A percentile compares a stretch with the other conserved stretches of the same genome.
Evolutionary conservation across 2,329 filamentous ascomycete species (phyloP).

Genomic region (Alternaria viburni): DNA sequence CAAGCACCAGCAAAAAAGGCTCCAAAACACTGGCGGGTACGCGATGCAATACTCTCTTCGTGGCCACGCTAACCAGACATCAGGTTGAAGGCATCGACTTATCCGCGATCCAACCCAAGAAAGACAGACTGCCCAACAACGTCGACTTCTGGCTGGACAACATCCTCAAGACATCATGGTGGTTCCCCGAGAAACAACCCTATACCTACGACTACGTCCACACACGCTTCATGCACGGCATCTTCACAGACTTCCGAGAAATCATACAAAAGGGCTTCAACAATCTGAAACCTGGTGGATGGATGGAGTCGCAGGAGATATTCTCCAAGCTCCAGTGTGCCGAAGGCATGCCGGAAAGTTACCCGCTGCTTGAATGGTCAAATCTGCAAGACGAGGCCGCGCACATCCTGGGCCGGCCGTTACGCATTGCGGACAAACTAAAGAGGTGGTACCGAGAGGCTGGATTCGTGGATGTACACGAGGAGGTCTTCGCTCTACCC

Average conservation of each 20-base stretch:
- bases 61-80: slow-evolving; percentile 18
- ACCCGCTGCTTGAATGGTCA: slow-evolving; percentile 58
- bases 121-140: slow-evolving; percentile 65
- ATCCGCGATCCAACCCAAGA: slow-evolving; percentile 50
- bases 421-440: slow-evolving; percentile 61
- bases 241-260: slow-evolving; percentile 62
- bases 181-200: slow-evolving; percentile 49
- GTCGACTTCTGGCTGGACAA: slow-evolving; percentile 78
- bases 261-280: slow-evolving; percentile 60
- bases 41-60: slow-evolving; percentile 1
- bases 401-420: slow-evolving; percentile 53
- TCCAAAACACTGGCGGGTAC: slow-evolving; percentile 37
- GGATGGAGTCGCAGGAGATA: slow-evolving; percentile 52
- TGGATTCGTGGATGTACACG: slow-evolving; percentile 64
- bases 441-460: slow-evolving; percentile 62
- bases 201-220: slow-evolving; percentile 64
- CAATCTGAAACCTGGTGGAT: slow-evolving; percentile 64
- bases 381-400: slow-evolving; percentile 53
- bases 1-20: slow-evolving; percentile 40
- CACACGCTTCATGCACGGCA: slow-evolving; percentile 63
- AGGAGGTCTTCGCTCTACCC: slow-evolving; percentile 60
- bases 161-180: slow-evolving; percentile 64
- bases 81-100: slow-evolving; percentile 53
- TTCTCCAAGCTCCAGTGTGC: slow-evolving; percentile 58
- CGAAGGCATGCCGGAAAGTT: slow-evolving; percentile 57